Evolutionary conservation across 2,329 filamentous ascomycete genomes (phyloP).

Genomic region (Alternaria infectoria): DNA sequence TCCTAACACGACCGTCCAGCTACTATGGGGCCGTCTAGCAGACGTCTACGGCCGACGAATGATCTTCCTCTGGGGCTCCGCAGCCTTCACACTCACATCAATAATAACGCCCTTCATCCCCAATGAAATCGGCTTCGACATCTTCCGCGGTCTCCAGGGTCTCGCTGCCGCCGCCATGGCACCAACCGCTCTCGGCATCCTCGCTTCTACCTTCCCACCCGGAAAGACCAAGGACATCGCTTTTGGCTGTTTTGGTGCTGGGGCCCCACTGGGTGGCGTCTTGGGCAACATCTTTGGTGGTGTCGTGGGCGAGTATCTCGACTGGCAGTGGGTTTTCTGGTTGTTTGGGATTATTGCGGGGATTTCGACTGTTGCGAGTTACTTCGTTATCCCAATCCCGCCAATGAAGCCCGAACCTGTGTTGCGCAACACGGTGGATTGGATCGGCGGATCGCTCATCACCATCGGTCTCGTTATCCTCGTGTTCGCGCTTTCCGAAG

Average conservation of each 20-base stretch:
- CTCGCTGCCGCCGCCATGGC: constrained; percentile 73
- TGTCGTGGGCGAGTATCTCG: constrained; percentile 64
- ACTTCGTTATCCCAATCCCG: constrained; percentile 66
- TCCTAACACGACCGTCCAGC: constrained; percentile 24
- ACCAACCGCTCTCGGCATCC: constrained; percentile 72
- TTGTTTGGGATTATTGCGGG: constrained; percentile 66
- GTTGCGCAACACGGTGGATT: constrained; percentile 63
- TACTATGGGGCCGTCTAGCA: constrained; percentile 71
- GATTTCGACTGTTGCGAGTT: constrained; percentile 62
- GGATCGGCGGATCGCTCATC: constrained; percentile 69
- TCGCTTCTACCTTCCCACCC: constrained; percentile 70
- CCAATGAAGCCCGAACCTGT: constrained; percentile 39
- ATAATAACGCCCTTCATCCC: constrained; percentile 68
- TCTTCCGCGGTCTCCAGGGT: constrained; percentile 71
- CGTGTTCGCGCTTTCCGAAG: constrained; percentile 71
- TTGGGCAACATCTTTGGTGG: constrained; percentile 71
- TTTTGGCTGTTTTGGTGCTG: constrained; percentile 61
- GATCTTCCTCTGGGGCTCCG: constrained; percentile 69
- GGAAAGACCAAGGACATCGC: constrained; percentile 74
- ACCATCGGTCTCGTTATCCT: constrained; percentile 68
- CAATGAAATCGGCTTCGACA: constrained; percentile 71
- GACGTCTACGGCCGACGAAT: constrained; percentile 71
- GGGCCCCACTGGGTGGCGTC: constrained; percentile 68
- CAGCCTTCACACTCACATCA: constrained; percentile 66
- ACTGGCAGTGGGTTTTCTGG: constrained; percentile 54